Percentiles rank a stretch among this genome's conserved stretches.
Evolutionary conservation across 495 filamentous ascomycete species (phyloP).

Genomic region (Penicillium manginii): DNA sequence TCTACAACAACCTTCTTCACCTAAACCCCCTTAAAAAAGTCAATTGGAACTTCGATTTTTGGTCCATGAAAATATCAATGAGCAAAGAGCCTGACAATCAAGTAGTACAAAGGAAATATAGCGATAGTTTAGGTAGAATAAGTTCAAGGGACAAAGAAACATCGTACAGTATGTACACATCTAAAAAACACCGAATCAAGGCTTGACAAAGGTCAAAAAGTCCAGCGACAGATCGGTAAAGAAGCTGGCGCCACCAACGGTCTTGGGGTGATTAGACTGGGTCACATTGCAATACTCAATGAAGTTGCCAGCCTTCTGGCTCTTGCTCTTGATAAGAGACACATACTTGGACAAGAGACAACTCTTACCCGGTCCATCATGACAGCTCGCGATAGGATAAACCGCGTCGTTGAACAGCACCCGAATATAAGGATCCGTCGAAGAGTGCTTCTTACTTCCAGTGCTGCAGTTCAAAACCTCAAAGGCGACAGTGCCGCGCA

Average conservation of each 20-base stretch:
- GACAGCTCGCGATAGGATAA: constrained; percentile 52
- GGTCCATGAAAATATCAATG: not conserved
- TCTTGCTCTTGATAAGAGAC: constrained; percentile 44
- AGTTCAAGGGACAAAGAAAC: not conserved
- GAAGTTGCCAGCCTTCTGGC: constrained; percentile 46
- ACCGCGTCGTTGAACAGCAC: constrained; percentile 59
- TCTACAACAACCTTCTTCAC: constrained; percentile 2
- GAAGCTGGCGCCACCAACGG: constrained; percentile 47
- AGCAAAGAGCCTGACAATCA: not conserved
- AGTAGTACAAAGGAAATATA: not conserved
- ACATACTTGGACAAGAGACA: constrained; percentile 51
- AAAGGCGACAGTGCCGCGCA: constrained; percentile 59
- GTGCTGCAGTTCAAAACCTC: constrained; percentile 50
- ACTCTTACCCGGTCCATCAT: constrained; percentile 48
- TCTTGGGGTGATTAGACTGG: constrained; percentile 25
- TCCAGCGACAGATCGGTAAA: constrained; percentile 46
- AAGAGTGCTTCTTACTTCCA: constrained; percentile 10
- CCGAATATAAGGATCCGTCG: constrained; percentile 41
- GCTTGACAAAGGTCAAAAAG: constrained; percentile 37
- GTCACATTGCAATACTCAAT: constrained; percentile 49
- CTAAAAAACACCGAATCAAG: too few relatives aligned
- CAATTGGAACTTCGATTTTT: not conserved
- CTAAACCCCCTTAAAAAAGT: not conserved
- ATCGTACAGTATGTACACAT: too few relatives aligned
- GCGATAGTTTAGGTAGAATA: too few relatives aligned